Base-by-base conservation (phyloP, 2,329 filamentous ascomycete species). In the Exophiala calicioides region DNA sequence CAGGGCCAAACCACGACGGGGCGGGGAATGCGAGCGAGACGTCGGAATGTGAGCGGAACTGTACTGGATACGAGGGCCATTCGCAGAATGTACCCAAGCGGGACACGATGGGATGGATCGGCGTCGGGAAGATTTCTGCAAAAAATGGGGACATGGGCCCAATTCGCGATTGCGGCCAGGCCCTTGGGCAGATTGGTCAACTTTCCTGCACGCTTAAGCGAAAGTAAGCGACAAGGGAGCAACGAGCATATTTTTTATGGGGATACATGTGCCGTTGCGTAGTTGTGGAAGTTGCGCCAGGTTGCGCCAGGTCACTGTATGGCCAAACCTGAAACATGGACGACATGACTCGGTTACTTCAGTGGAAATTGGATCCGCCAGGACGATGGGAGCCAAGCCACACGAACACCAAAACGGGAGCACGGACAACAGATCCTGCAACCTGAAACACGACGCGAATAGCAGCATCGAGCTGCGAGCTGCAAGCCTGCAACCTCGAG, bases 221-320 rank as follows among this genome's bases (percentile, higher is more conserved):
- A 48, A 23, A 39, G 36, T 36, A 48, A 37, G 39, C 47, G 47
- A 37, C 41, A 16, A 44, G 41, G 47, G 46, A 19, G n/a, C n/a
- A n/a, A n/a, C 13, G 37, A 21, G 18, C 5, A 30, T 10, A 23
- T 26, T 30, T 16, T n/a, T 29, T 30, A 15, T 45, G 31, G 21
- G 46, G 39, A 41, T 31, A n/a, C 31, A 15, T 24, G 31, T 33
- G 39, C n/a, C n/a, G 34, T 20, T 12, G 23, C 29, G 27, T 43
- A 26, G 12, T 45, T 39, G 26, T 44, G 52, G 52, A 49, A 51
- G 47, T 54, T 54, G 47, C 39, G 29, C 43, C 40, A 9, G 35
- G 41, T 23, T 39, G 40, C 36, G 24, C 27, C 12, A 27, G 35
- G 13, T n/a, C n/a, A n/a, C n/a, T n/a, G n/a, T n/a, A 32, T 29